Evolutionary conservation across 129 eudicot genomes (phyloP).

Genomic region (Apium graveolens): DNA sequence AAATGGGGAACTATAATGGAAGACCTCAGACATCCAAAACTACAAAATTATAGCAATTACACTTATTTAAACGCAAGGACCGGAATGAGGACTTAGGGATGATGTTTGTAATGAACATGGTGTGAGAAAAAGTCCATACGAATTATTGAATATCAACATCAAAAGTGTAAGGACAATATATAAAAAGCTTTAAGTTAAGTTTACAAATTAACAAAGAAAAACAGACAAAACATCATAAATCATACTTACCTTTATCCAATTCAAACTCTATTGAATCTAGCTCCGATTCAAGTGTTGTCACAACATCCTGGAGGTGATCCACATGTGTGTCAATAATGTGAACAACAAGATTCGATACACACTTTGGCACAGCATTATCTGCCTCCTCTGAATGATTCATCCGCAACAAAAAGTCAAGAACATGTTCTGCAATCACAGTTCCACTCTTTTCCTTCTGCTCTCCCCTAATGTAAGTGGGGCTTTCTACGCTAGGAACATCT

Average conservation of each 20-base stretch:
- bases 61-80: background rate
- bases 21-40: background rate
- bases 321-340: conserved; percentile 91
- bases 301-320: conserved; percentile 86
- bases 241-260: conserved; percentile 64
- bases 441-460: conserved; percentile 42
- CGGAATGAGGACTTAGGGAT: background rate
- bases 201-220: background rate
- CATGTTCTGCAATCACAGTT: conserved; percentile 76
- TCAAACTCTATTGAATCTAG: conserved; percentile 84
- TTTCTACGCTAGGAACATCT: conserved; percentile 67
- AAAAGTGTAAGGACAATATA: background rate
- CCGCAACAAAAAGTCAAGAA: conserved; percentile 73
- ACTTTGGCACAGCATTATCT: conserved; percentile 92
- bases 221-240: background rate
- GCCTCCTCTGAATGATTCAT: conserved; percentile 99
- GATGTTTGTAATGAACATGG: background rate
- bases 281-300: conserved; percentile 25
- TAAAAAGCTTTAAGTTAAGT: background rate
- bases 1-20: background rate
- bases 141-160: background rate
- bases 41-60: background rate
- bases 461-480: conserved; percentile 30
- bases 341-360: conserved; percentile 79
- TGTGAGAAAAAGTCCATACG: background rate